Percentiles rank a stretch among this genome's conserved stretches.
phyloP scores from a whole-genome alignment of 1,139 yeast genomes.

The Blastobotrys arbuscula region DNA sequence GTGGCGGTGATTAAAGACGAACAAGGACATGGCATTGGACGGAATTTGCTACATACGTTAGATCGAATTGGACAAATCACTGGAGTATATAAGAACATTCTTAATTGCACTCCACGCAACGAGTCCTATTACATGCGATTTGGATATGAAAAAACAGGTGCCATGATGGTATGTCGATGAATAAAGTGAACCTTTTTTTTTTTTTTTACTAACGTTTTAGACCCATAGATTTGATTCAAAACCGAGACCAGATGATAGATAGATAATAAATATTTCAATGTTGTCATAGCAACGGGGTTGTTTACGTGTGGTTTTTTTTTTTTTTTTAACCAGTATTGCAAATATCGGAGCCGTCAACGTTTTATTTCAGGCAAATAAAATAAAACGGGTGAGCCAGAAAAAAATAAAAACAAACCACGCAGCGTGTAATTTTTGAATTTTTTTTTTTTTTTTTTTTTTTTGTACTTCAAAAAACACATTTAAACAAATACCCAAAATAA shows the following conservation, averaged over 20 bases:
- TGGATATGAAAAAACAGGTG: conserved; percentile 43
- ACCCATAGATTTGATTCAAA: conserved; percentile 1
- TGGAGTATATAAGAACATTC: conserved; percentile 69
- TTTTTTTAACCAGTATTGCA: too few relatives aligned
- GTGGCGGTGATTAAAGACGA: conserved; percentile 69
- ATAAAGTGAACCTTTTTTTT: neutral
- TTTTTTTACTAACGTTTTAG: neutral
- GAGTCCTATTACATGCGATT: conserved; percentile 72
- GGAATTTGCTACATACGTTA: conserved; percentile 49
- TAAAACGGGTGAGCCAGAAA: too few relatives aligned
- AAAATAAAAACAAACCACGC: neutral
- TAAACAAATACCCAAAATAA: neutral
- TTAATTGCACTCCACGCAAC: conserved; percentile 68
- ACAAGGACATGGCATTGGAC: conserved; percentile 73
- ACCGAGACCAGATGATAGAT: neutral
- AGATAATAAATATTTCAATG: neutral
- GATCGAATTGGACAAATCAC: conserved; percentile 45
- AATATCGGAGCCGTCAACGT: too few relatives aligned
- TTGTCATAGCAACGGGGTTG: neutral
- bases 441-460: too few relatives aligned
- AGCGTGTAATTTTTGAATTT: neutral
- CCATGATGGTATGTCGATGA: conserved; percentile 22
- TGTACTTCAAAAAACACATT: neutral
- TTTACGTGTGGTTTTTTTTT: neutral
- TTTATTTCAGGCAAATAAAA: too few relatives aligned